Conservation (phyloP, 345 rosid species). For the Crucihimalaya himalaica region DNA sequence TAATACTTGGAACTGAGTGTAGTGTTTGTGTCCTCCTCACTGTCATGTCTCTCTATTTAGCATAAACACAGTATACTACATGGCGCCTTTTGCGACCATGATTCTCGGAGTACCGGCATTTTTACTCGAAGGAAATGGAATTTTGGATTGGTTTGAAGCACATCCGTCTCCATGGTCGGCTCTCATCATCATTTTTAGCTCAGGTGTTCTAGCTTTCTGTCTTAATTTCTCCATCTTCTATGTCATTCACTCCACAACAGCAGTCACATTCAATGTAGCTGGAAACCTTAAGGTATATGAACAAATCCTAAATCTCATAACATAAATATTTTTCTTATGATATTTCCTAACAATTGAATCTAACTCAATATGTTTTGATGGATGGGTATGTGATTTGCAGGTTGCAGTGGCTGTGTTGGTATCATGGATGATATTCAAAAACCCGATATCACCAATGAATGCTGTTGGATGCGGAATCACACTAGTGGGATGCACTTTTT, state of each 20-base stretch:
- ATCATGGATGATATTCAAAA: constrained; percentile 82
- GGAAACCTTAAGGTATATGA: constrained; percentile 88
- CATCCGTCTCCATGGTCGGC: constrained; percentile 52
- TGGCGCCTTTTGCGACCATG: constrained; percentile 97
- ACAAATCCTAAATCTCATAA: not conserved
- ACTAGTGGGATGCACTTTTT: constrained; percentile 84
- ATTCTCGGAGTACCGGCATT: constrained; percentile 77
- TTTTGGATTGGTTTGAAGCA: constrained; percentile 72
- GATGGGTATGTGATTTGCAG: constrained; percentile 38
- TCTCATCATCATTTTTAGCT: constrained; percentile 65
- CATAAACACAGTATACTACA: constrained; percentile 95
- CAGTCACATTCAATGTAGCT: constrained; percentile 92
- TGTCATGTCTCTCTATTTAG: constrained; percentile 37
- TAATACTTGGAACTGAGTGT: not conserved
- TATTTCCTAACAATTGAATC: not conserved
- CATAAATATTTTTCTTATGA: not conserved
- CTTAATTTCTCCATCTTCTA: constrained; percentile 94
- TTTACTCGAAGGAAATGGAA: constrained; percentile 75
- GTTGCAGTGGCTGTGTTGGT: constrained; percentile 86
- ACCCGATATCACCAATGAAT: constrained; percentile 75
- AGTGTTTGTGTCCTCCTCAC: not conserved
- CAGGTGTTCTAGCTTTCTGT: constrained; percentile 88
- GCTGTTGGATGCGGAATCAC: constrained; percentile 89
- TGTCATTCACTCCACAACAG: constrained; percentile 93
- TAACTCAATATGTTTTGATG: not conserved